Evolutionary conservation across 2,329 filamentous ascomycete genomes (phyloP), one percentile per base, ranked within the genome.

Genomic region (Tolypocladium paradoxum): DNA sequence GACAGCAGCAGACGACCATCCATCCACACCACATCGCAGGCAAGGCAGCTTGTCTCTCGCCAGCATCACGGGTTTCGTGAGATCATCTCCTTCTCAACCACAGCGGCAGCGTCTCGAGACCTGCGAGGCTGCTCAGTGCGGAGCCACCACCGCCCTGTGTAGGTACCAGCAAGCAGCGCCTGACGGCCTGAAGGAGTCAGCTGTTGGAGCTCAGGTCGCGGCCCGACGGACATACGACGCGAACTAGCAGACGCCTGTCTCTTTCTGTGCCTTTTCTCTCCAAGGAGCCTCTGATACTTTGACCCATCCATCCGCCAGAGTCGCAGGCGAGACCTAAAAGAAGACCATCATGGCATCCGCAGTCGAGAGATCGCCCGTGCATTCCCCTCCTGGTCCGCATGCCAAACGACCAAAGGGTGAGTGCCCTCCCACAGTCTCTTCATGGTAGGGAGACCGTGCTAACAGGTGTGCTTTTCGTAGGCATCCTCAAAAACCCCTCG

Each of bases 401-500:
- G 64, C 60, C 51, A 71, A 73, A 59, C 69, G 74, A 48, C 76
- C 76, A 53, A 76, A 70, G 60, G 76, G 75, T 76, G 61, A 54
- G 68, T 40, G 31, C 24, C 18, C 33, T n/a, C 20, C 11, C 35
- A 45, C 7, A 3, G 12, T 7, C 7, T 11, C 14, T 7, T 38
- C 22, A 50, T 6, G 27, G n/a, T 8, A 18, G 16, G 3, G 18
- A 18, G n/a, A 6, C 6, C 0, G 1, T 46, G 5, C 43, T 46
- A 8, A 46, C 43, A 6, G 2, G 8, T 11, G 16, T 12, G 3
- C 0, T 12, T 3, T 45, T 2, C 7, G 16, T 20, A 96, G 92
- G 92, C 61, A 97, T 97, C 63, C 82, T 97, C 62, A 97, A 97
- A 74, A 96, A 96, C 75, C 85, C 88, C 49, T 55, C 56, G 36